These are phyloP conservation scores for Penicillium salamii DNA, from an alignment of 495 filamentous ascomycete species.

Conservation along the genomic window DNA sequence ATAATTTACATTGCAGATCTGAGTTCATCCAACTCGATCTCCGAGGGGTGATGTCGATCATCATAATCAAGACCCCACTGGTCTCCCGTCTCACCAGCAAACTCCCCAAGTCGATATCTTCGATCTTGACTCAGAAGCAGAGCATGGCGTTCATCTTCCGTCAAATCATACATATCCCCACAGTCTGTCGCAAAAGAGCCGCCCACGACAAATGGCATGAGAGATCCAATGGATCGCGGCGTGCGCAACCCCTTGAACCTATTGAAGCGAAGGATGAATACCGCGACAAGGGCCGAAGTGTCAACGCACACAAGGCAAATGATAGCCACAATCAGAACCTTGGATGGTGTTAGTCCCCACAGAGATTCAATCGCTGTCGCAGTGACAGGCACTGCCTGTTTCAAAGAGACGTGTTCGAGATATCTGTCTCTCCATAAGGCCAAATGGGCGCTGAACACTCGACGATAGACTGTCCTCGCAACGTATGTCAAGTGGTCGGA, in stretches of 20 bases:
- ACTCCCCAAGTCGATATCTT: background rate
- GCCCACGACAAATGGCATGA: background rate
- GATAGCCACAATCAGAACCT: background rate
- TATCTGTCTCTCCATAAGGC: background rate
- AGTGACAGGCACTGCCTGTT: background rate
- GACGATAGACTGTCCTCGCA: background rate
- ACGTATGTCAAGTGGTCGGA: background rate
- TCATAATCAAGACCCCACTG: background rate
- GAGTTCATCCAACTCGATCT: background rate
- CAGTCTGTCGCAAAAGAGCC: background rate
- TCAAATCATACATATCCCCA: background rate
- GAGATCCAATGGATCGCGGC: background rate
- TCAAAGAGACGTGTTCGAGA: background rate
- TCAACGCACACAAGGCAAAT: background rate
- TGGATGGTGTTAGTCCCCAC: background rate
- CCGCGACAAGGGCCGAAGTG: background rate
- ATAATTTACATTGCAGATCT: background rate
- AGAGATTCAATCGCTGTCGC: background rate
- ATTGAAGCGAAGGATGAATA: background rate
- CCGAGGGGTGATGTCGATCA: background rate
- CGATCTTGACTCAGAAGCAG: background rate
- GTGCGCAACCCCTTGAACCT: background rate
- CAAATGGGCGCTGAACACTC: background rate
- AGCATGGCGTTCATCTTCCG: background rate
- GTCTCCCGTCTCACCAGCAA: background rate